Base-by-base conservation (phyloP, 495 filamentous ascomycete genomes). In the Elasticomyces elasticus region DNA sequence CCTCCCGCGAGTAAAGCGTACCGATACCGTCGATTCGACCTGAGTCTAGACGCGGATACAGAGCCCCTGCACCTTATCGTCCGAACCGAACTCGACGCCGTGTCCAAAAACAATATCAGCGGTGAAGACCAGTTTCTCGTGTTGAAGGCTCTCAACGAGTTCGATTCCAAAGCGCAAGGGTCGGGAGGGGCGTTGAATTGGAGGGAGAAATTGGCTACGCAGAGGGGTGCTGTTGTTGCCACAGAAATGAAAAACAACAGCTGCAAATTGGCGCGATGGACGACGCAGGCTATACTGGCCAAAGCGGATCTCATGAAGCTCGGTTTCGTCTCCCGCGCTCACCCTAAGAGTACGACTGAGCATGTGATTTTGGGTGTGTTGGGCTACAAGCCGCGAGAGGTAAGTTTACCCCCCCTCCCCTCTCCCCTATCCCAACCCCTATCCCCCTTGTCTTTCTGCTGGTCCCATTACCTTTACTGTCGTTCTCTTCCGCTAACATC, bases 211-310 rank as follows among this genome's bases (percentile, higher is more conserved):
- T 80, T 98, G 45, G 83, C 82, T 51, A 86, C 84, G 56, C 89
- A 95, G 74, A 82, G 92, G 54, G 92, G 92, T 76, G 92, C 92
- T 25, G 90, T 97, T 27, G 85, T 98, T 15, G 92, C 92, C 19
- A 98, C 92, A n/a, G 92, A 92, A 71, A 98, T 98, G 92, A 98
- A 98, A 83, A 98, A 98, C 79, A 98, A 98, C 78, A 86, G 81
- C 65, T 91, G 85, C 80, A 98, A 98, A 76, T 81, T 98, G 51
- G 94, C 92, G 30, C 76, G 92, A 62, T 98, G 92, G 92, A 94
- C 92, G 19, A 86, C 88, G 48, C 92, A 98, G 75, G 84, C 83
- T 61, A 95, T 97, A 64, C 79, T 98, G 38, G 90, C 92, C 64
- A 89, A 89, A 72, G 90, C 92, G 19, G 91, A 97, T 67, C 76